These are phyloP conservation scores for Cicer arietinum DNA, from an alignment of 306 rosid species.

Conservation along the genomic window DNA sequence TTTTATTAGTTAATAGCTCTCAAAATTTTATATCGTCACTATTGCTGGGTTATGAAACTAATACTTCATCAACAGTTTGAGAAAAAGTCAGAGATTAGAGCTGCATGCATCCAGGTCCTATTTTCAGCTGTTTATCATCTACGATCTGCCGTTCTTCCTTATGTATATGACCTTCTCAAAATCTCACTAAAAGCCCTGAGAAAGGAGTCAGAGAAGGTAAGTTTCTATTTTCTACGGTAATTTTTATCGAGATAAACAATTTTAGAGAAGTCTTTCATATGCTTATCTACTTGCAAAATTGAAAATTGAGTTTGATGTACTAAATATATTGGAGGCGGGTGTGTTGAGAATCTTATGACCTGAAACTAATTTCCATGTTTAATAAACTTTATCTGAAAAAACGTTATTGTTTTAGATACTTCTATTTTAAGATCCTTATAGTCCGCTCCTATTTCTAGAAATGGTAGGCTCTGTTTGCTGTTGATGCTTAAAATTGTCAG, in stretches of 20 bases:
- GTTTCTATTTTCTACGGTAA: slow-evolving; percentile 1
- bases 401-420: not conserved
- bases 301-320: slow-evolving; percentile 6
- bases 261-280: not conserved
- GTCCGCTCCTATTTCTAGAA: not conserved
- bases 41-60: slow-evolving; percentile 43
- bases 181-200: slow-evolving; percentile 68
- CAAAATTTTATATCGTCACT: slow-evolving; percentile 21
- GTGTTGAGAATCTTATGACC: not conserved
- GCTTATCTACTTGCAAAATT: slow-evolving; percentile 7
- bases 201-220: slow-evolving; percentile 75
- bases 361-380: slow-evolving; percentile 4
- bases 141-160: slow-evolving; percentile 67
- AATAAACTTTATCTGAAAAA: not conserved
- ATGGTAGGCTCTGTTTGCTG: no score
- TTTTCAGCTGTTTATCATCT: slow-evolving; percentile 88
- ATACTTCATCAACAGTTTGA: slow-evolving; percentile 53
- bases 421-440: not conserved
- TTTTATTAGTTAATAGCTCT: slow-evolving; percentile 21
- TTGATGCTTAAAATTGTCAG: no score
- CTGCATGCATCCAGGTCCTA: slow-evolving; percentile 85
- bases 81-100: slow-evolving; percentile 65
- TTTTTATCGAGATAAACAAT: not conserved
- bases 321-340: not conserved
- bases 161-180: slow-evolving; percentile 66